These are phyloP conservation scores for Chaetomiaceae sp. DNA, from an alignment of 2,329 filamentous ascomycete genomes.

Conservation along the genomic window DNA sequence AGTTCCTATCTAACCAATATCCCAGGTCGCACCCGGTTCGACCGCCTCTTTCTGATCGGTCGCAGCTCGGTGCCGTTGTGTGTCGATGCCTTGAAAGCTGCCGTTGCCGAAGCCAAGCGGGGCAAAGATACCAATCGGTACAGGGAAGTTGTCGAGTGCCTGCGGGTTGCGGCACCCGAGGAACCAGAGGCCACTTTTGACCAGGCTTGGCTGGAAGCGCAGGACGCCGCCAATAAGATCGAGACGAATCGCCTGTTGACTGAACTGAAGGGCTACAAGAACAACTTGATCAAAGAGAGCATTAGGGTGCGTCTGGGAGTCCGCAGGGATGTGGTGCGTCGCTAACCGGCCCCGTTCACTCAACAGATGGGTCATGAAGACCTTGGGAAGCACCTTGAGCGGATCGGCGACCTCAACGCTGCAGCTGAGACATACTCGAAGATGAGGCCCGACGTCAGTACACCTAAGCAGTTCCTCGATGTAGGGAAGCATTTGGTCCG, in stretches of 20 bases:
- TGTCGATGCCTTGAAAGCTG: slow-evolving; percentile 74
- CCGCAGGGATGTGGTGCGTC: not conserved
- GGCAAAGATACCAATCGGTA: slow-evolving; percentile 73
- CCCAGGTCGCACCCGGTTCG: slow-evolving; percentile 78
- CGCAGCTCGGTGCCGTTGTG: slow-evolving; percentile 70
- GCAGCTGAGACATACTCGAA: slow-evolving; percentile 75
- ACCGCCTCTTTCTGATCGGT: slow-evolving; percentile 79
- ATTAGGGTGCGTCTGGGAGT: slow-evolving; percentile 62
- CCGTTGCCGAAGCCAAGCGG: slow-evolving; percentile 69
- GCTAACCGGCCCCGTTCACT: slow-evolving; percentile 3
- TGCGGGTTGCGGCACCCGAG: slow-evolving; percentile 59
- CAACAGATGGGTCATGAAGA: slow-evolving; percentile 89
- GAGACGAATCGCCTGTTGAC: slow-evolving; percentile 74
- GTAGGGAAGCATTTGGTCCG: slow-evolving; percentile 75
- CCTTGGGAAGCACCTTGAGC: slow-evolving; percentile 76
- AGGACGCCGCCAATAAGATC: slow-evolving; percentile 59
- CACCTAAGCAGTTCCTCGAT: slow-evolving; percentile 75
- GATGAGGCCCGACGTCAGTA: slow-evolving; percentile 89
- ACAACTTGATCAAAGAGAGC: slow-evolving; percentile 95
- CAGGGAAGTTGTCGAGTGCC: slow-evolving; percentile 59
- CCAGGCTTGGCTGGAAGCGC: slow-evolving; percentile 67
- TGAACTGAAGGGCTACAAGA: slow-evolving; percentile 89
- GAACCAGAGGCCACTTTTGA: slow-evolving; percentile 67
- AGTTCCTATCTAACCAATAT: not conserved
- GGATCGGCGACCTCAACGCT: slow-evolving; percentile 65